Conservation (phyloP, 805 yeast species). For the Starmerella roubikii region DNA sequence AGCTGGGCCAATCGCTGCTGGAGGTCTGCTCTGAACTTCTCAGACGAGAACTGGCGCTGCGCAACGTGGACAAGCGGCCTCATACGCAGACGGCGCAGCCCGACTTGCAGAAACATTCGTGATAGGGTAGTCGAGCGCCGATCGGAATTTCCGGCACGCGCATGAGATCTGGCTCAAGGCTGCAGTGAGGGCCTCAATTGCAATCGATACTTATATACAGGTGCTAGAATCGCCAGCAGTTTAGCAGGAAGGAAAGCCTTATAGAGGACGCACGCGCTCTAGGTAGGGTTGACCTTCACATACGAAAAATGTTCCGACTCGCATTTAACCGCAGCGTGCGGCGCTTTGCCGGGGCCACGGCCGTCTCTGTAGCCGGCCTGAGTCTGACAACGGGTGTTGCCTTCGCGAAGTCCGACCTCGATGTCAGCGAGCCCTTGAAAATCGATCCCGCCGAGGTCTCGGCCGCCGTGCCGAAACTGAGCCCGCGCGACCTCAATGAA, state of each 20-base stretch:
- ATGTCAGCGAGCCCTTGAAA: background rate
- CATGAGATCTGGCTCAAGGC: too few species aligned
- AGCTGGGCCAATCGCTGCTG: conserved; percentile 11
- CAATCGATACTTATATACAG: too few species aligned
- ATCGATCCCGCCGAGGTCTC: conserved; percentile 2
- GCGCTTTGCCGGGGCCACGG: background rate
- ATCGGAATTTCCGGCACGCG: too few species aligned
- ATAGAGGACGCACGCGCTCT: too few species aligned
- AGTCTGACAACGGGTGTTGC: conserved; percentile 5
- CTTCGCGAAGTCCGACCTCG: background rate
- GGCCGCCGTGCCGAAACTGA: conserved; percentile 4
- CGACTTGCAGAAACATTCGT: too few species aligned
- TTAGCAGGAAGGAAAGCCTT: too few species aligned
- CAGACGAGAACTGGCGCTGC: background rate
- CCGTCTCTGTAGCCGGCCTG: background rate
- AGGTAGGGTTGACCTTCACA: too few species aligned
- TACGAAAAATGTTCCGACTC: background rate
- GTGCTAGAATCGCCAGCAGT: too few species aligned
- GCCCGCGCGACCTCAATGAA: conserved; percentile 4
- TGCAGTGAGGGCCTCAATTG: too few species aligned
- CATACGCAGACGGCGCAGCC: background rate
- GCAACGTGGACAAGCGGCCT: background rate
- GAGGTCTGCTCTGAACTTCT: background rate
- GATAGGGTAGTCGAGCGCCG: too few species aligned
- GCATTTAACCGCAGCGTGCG: background rate